Conservation (phyloP, 2,329 filamentous ascomycete genomes). For the Monilinia fructigena region DNA sequence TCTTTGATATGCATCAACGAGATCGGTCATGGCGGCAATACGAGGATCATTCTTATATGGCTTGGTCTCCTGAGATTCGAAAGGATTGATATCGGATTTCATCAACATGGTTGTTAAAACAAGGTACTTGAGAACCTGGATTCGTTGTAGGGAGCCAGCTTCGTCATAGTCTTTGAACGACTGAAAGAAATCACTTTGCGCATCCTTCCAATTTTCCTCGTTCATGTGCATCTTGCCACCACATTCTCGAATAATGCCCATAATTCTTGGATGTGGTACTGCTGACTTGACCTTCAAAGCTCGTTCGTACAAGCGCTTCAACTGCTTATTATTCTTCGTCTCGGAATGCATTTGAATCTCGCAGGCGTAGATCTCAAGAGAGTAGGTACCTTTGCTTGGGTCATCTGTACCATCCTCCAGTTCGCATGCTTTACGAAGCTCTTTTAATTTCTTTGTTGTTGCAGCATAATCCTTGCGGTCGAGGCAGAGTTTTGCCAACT, state of each 20-base stretch:
- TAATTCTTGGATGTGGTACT: constrained; percentile 96
- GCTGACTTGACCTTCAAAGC: constrained; percentile 93
- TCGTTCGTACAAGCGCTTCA: constrained; percentile 88
- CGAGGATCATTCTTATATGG: constrained; percentile 95
- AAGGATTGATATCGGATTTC: constrained; percentile 97
- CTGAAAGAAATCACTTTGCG: constrained; percentile 97
- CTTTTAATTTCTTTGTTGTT: constrained; percentile 78
- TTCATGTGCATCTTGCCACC: constrained; percentile 99
- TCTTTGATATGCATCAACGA: constrained; percentile 93
- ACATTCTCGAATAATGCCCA: constrained; percentile 98
- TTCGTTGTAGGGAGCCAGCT: constrained; percentile 90
- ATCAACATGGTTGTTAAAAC: constrained; percentile 97
- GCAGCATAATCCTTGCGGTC: constrained; percentile 85
- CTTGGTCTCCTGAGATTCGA: constrained; percentile 98
- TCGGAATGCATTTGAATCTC: constrained; percentile 99
- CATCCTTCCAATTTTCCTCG: constrained; percentile 98
- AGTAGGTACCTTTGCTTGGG: constrained; percentile 93
- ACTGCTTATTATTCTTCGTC: constrained; percentile 93
- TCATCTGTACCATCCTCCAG: constrained; percentile 84
- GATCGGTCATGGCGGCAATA: constrained; percentile 94
- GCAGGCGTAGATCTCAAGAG: constrained; percentile 90
- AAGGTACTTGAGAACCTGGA: constrained; percentile 96
- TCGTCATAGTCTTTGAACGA: constrained; percentile 99
- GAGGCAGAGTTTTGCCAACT: constrained; percentile 85
- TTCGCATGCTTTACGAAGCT: constrained; percentile 87